A percentile compares a stretch with the other conserved stretches of the same genome.
phyloP scores from a whole-genome alignment of 1,284 basidiomycete species.

The Ustilago crameri region DNA sequence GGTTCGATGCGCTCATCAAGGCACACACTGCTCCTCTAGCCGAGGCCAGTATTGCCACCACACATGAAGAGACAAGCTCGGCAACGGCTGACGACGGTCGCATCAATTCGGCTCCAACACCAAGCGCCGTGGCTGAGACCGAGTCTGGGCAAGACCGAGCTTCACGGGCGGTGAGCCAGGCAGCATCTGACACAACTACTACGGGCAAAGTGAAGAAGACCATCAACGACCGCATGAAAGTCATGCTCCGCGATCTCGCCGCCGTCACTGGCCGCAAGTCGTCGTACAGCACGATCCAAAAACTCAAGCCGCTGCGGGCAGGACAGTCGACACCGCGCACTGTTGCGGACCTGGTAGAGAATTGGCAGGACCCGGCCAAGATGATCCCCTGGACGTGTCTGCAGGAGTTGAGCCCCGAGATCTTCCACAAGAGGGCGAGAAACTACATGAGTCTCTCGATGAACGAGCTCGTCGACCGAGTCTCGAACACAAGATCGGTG shows the following conservation, averaged over 20 bases:
- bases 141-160: neutral
- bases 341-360: conserved; percentile 23
- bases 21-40: neutral
- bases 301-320: conserved; percentile 14
- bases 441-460: conserved; percentile 17
- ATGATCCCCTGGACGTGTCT: conserved; percentile 42
- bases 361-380: conserved; percentile 37
- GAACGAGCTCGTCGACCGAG: conserved; percentile 30
- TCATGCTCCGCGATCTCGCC: conserved; percentile 26
- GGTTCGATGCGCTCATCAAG: neutral
- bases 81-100: neutral
- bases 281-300: conserved; percentile 29
- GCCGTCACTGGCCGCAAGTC: conserved; percentile 16
- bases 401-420: conserved; percentile 20
- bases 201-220: conserved; percentile 13
- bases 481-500: conserved; percentile 21
- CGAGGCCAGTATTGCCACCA: neutral
- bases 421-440: conserved; percentile 27
- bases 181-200: conserved; percentile 9
- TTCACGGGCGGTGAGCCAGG: conserved; percentile 5
- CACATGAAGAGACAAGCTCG: neutral
- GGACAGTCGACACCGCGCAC: conserved; percentile 12
- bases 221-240: conserved; percentile 29
- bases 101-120: neutral
- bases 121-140: neutral